These are phyloP conservation scores for Alectoria sarmentosa DNA, from an alignment of 495 filamentous ascomycete species.

Conservation along the genomic window DNA sequence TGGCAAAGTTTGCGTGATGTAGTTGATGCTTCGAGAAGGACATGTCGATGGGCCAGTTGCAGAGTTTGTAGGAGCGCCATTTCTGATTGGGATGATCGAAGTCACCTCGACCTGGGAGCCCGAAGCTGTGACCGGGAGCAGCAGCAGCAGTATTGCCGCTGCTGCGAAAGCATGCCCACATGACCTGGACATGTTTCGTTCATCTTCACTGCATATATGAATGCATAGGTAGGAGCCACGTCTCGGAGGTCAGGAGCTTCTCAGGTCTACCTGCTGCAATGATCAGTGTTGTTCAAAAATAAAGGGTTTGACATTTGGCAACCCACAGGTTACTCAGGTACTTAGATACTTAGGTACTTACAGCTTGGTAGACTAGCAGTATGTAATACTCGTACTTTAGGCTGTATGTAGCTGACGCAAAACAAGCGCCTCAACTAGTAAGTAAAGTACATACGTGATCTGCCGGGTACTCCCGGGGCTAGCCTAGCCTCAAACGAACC, in stretches of 20 bases:
- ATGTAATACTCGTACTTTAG: too few relatives aligned
- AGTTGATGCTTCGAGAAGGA: constrained; percentile 64
- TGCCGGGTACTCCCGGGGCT: too few relatives aligned
- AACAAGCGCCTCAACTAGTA: too few relatives aligned
- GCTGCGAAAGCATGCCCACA: constrained; percentile 11
- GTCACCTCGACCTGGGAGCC: constrained; percentile 1
- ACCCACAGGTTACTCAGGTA: too few relatives aligned
- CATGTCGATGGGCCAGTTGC: constrained; percentile 38
- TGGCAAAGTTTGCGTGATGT: constrained; percentile 70
- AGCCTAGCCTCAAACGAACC: too few relatives aligned
- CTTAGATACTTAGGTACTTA: too few relatives aligned
- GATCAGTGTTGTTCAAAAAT: too few relatives aligned
- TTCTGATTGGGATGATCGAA: not conserved
- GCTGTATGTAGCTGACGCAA: too few relatives aligned
- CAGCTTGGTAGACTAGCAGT: too few relatives aligned
- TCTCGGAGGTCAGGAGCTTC: not conserved
- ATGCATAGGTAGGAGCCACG: too few relatives aligned
- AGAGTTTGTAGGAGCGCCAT: not conserved
- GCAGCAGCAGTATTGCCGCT: constrained; percentile 13
- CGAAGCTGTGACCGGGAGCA: constrained; percentile 3
- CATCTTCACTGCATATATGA: constrained; percentile 2
- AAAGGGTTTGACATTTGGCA: too few relatives aligned
- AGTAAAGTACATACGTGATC: too few relatives aligned
- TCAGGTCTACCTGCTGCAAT: not conserved
- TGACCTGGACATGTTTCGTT: constrained; percentile 8